These are phyloP conservation scores for Oryza brachyantha DNA, from an alignment of 176 grass and related monocot species.

Conservation along the genomic window DNA sequence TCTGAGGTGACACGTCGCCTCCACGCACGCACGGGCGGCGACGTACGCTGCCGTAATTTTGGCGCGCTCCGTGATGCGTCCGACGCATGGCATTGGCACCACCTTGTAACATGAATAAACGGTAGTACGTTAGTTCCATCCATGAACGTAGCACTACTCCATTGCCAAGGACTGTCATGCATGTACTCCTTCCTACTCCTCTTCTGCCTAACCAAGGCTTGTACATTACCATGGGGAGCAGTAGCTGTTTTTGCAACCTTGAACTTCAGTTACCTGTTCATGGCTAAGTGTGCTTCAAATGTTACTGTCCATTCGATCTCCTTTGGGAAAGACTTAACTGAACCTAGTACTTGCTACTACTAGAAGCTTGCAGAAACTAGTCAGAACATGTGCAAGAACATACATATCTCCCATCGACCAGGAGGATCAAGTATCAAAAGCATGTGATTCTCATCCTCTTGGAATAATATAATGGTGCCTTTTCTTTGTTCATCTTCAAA, in stretches of 20 bases:
- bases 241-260: neutral
- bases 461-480: neutral
- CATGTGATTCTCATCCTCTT: no score
- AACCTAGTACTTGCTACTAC: no score
- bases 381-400: neutral
- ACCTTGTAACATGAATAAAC: conserved; percentile 44
- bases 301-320: no score
- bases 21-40: neutral
- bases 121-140: conserved; percentile 25
- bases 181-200: neutral
- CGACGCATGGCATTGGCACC: neutral
- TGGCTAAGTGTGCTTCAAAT: neutral
- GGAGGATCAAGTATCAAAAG: no score
- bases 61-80: neutral
- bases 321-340: neutral
- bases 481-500: neutral
- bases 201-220: neutral
- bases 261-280: neutral
- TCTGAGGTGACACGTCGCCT: no score
- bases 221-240: conserved; percentile 11
- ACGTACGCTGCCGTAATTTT: conserved; percentile 26
- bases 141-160: neutral
- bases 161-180: neutral
- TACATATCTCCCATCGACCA: no score
- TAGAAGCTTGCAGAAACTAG: neutral